Percentiles rank a stretch among this genome's conserved stretches.
Evolutionary conservation across 2,329 filamentous ascomycete genomes (phyloP).

Genomic region (Chlorencoelia australis): DNA sequence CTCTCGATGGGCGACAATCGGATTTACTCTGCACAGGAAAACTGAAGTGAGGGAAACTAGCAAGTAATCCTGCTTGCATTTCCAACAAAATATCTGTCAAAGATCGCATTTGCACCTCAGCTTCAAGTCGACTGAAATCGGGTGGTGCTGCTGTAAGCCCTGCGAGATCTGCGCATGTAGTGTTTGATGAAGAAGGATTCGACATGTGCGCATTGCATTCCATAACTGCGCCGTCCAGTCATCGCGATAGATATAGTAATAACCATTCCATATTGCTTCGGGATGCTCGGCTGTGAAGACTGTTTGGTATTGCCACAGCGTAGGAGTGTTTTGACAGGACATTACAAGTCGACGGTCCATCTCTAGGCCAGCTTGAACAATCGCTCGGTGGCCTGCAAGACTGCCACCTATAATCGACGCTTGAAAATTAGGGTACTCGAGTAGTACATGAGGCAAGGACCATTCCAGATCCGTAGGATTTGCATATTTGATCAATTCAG

Average conservation of each 20-base stretch:
- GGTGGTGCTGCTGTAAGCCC: constrained; percentile 3
- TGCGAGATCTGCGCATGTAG: constrained; percentile 12
- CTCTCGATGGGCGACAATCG: constrained; percentile 11
- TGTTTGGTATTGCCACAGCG: constrained; percentile 15
- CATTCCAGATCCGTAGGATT: constrained; percentile 32
- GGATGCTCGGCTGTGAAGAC: constrained; percentile 16
- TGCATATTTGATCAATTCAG: constrained; percentile 30
- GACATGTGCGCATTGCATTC: constrained; percentile 18
- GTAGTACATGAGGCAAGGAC: constrained; percentile 33
- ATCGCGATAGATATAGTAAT: constrained; percentile 19
- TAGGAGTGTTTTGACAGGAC: constrained; percentile 6
- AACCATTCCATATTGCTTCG: constrained; percentile 19
- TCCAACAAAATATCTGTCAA: constrained; percentile 11
- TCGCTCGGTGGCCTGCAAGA: too few species aligned
- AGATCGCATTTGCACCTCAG: constrained; percentile 1
- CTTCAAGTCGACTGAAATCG: constrained; percentile 11
- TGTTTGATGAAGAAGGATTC: constrained; percentile 19
- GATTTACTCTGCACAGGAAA: too few species aligned
- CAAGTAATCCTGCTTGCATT: constrained; percentile 18
- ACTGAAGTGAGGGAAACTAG: constrained; percentile 14
- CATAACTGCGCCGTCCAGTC: constrained; percentile 18
- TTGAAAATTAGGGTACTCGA: constrained; percentile 13
- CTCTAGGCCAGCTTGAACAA: constrained; percentile 15
- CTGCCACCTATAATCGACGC: too few species aligned
- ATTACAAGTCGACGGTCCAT: constrained; percentile 15